Percentiles rank a stretch among this genome's conserved stretches.
These are phyloP conservation scores for Penicillium crystallinum DNA, from an alignment of 495 filamentous ascomycete genomes.

Conservation along the genomic window DNA sequence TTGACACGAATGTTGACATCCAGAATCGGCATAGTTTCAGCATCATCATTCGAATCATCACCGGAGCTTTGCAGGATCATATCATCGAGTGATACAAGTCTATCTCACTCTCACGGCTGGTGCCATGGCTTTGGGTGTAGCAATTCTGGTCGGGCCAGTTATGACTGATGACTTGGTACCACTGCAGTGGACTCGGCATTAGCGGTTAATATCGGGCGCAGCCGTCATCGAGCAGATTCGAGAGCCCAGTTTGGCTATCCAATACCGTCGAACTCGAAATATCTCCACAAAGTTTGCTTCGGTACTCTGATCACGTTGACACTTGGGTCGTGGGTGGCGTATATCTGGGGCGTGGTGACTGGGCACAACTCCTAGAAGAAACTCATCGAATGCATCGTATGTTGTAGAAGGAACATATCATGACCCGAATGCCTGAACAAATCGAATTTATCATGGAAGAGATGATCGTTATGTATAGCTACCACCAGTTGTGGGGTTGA, in stretches of 20 bases:
- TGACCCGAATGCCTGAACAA: background rate
- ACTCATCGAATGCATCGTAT: conserved; percentile 10
- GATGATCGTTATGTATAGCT: background rate
- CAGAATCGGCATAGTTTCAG: conserved; percentile 28
- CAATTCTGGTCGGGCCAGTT: conserved; percentile 24
- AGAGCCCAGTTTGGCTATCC: conserved; percentile 20
- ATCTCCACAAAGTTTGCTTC: conserved; percentile 28
- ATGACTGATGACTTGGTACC: conserved; percentile 22
- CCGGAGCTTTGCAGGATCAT: conserved; percentile 42
- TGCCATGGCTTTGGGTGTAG: no score
- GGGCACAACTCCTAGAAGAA: conserved; percentile 33
- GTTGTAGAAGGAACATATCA: background rate
- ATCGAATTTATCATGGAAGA: background rate
- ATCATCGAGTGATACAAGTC: conserved; percentile 33
- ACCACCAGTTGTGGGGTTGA: background rate
- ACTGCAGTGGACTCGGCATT: conserved; percentile 40
- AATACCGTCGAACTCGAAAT: conserved; percentile 15
- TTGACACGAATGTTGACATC: conserved; percentile 1
- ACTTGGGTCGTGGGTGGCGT: conserved; percentile 36
- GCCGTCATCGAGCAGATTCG: conserved; percentile 26
- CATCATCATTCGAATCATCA: conserved; percentile 42
- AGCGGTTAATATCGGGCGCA: conserved; percentile 27
- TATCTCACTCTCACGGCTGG: conserved; percentile 35
- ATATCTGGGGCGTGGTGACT: conserved; percentile 43
- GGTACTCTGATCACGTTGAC: conserved; percentile 23